Base-by-base conservation (phyloP, 1,284 basidiomycete species). In the Boletellus sp. region DNA sequence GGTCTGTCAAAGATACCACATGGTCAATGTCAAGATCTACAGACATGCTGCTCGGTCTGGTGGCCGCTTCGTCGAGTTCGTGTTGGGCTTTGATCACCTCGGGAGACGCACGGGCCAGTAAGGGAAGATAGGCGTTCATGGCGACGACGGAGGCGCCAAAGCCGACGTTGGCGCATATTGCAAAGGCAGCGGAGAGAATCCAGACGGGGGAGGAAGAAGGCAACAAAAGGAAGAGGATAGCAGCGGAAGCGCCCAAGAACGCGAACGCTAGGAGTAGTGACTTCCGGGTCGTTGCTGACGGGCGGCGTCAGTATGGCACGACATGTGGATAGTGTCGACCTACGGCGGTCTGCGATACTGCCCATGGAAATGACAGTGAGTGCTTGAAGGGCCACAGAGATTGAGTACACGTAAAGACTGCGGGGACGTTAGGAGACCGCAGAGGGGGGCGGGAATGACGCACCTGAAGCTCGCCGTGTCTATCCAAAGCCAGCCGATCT, bases 311-410 rank as follows among this genome's bases (percentile, higher is more conserved):
- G 19, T n/a, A n/a, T 21, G 8, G 21, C 44, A 24, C 11, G 36
- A 41, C 16, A 44, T n/a, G 6, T 38, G 13, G 30, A 12, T 5
- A 8, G n/a, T 33, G 49, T 22, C 5, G 19, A 75, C 88, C 51
- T 63, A 93, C 92, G 82, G 58, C 89, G 81, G 69, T 97, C 91
- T 2, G 93, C 93, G 49, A 93, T 84, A 13, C 83, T 83, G 16
- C 92, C 91, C 77, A 94, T 88, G 11, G 91, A 93, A 55, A 96
- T 93, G 44, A 97, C 92, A 0, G 87, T 89, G 16, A 96, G 64
- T 0, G 93, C 93, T 65, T 97, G 94, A 0, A 93, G 67, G 0
- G 85, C 85, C 0, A 97, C 93, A 0, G 90, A 91, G 8, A 83
- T 74, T 0, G 92, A 94, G 68, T 91, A 90, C 28, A 89, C 81